phyloP scores from a whole-genome alignment of 345 rosid species.

The Dovyalis caffra region DNA sequence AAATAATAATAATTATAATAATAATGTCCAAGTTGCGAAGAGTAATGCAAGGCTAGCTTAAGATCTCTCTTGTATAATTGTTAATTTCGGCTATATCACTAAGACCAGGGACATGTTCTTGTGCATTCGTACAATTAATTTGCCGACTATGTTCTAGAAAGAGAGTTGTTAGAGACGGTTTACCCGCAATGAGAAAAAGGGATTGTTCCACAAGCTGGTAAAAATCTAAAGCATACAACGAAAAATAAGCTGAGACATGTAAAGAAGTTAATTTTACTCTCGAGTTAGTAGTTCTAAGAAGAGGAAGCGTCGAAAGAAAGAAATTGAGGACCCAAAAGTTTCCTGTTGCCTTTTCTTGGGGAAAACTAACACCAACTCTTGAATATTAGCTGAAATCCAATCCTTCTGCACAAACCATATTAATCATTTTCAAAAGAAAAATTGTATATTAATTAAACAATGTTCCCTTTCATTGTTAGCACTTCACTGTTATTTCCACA shows the following conservation, averaged over 20 bases:
- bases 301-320: constrained; percentile 19
- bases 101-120: no score
- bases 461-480: not conserved
- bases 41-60: not conserved
- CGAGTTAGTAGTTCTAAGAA: not conserved
- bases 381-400: not conserved
- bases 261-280: constrained; percentile 15
- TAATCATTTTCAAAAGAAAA: not conserved
- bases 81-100: no score
- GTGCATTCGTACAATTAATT: not conserved
- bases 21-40: no score
- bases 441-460: not conserved
- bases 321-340: not conserved
- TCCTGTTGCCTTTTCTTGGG: constrained; percentile 21
- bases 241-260: not conserved
- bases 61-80: not conserved
- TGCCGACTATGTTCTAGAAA: constrained; percentile 2
- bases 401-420: not conserved
- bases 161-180: constrained; percentile 41
- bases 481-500: not conserved
- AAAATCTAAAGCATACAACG: not conserved
- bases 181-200: constrained; percentile 38
- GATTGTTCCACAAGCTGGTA: constrained; percentile 9
- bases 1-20: no score
- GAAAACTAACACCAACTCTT: constrained; percentile 23